Conservation (phyloP, 2,329 filamentous ascomycete species). For the Phoma sp. region DNA sequence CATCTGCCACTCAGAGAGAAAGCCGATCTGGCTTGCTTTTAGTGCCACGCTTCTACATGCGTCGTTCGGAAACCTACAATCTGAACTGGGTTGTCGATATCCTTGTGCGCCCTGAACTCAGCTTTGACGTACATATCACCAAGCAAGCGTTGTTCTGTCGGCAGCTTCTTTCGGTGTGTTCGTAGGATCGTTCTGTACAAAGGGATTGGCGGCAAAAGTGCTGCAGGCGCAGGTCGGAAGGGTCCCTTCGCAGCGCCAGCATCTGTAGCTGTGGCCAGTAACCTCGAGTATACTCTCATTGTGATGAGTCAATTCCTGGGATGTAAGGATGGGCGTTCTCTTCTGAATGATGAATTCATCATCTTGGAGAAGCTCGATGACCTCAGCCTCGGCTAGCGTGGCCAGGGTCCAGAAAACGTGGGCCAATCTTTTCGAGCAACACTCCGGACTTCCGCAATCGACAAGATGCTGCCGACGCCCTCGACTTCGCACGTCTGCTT, state of each 20-base stretch:
- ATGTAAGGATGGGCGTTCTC: background rate
- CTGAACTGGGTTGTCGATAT: slow-evolving; percentile 88
- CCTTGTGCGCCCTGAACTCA: slow-evolving; percentile 84
- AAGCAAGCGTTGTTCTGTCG: slow-evolving; percentile 74
- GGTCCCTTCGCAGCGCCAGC: slow-evolving; percentile 40
- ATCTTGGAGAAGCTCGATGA: slow-evolving; percentile 23
- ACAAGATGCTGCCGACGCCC: slow-evolving; percentile 85
- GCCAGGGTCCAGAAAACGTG: slow-evolving; percentile 28
- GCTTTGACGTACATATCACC: slow-evolving; percentile 93
- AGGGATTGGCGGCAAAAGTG: slow-evolving; percentile 83
- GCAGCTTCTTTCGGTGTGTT: slow-evolving; percentile 80
- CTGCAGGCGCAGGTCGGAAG: slow-evolving; percentile 58
- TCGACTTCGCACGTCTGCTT: slow-evolving; percentile 91
- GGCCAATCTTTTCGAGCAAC: slow-evolving; percentile 24
- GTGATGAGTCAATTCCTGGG: background rate
- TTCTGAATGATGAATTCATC: slow-evolving; percentile 20
- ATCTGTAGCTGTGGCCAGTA: slow-evolving; percentile 46
- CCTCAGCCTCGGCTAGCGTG: slow-evolving; percentile 34
- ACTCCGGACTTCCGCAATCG: slow-evolving; percentile 17
- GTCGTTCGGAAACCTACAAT: slow-evolving; percentile 65
- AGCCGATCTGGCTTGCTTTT: slow-evolving; percentile 73
- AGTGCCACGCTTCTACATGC: slow-evolving; percentile 1
- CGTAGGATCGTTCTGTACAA: slow-evolving; percentile 88
- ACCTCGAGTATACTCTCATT: slow-evolving; percentile 40
- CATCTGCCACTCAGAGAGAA: slow-evolving; percentile 93